Evolutionary conservation across 176 grass and related monocot species (phyloP), one percentile per base, ranked within the genome.

Genomic region (Calamus simplicifolius): DNA sequence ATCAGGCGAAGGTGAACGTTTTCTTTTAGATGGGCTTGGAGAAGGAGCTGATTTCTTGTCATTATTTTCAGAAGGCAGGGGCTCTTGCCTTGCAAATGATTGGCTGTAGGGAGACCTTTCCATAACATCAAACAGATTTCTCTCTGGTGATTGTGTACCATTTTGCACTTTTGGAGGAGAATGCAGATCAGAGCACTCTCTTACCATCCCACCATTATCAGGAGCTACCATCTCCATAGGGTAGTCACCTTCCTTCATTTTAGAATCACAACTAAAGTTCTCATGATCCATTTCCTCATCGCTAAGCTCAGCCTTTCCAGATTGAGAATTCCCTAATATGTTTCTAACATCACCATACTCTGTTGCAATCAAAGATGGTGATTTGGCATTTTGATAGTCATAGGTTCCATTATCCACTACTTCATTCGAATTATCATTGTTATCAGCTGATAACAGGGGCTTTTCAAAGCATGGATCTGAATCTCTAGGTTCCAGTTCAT

Each of bases 381-480:
- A 43, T 10, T 73, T 75, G 67, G 71, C 55, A 63, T 71, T 64
- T 70, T 81, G 67, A 17, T 69, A 58, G 67, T 56, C 59, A 77
- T 55, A 65, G 48, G 27, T 28, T n/a, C 5, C 5, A 53, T 58
- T 78, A 74, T 68, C 77, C 48, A 69, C 71, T 71, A 63, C 52
- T 56, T 86, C 70, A 50, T 61, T 58, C 78, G 59, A 71, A 51
- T 67, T 78, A 67, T 63, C 67, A 35, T 48, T 63, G 71, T 82
- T 68, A 65, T 81, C 73, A 77, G 54, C 59, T 13, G 8, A 43
- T 77, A 85, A 73, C 63, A 85, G 64, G 52, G 83, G 58, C 38
- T 85, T 73, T 19, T 69, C 77, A 81, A 73, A 78, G 64, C 77
- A 73, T 19, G 30, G 18, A 69, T 73, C 62, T 73, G 64, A 77